These are phyloP conservation scores for Caryopteris hybrid DNA, from an alignment of 305 asterid genomes.

Conservation along the genomic window DNA sequence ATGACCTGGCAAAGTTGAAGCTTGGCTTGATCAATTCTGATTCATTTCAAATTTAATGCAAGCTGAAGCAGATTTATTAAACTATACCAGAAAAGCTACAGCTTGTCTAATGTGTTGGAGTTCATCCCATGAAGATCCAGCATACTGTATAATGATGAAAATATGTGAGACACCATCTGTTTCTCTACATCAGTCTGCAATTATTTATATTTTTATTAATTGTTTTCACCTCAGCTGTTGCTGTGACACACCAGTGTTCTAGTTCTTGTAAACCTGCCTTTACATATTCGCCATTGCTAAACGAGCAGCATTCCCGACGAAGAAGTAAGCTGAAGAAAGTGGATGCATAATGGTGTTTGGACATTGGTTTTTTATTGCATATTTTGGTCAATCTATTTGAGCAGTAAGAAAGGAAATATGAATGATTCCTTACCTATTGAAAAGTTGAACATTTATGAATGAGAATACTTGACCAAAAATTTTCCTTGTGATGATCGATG, in stretches of 20 bases:
- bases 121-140: constrained; percentile 90
- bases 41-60: constrained; percentile 13
- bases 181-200: neutral
- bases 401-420: constrained; percentile 14
- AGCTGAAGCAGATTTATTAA: constrained; percentile 9
- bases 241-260: constrained; percentile 75
- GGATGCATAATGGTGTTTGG: constrained; percentile 11
- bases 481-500: constrained; percentile 67
- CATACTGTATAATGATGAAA: constrained; percentile 40
- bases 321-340: constrained; percentile 65
- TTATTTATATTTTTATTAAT: neutral
- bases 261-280: constrained; percentile 94
- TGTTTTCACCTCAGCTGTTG: constrained; percentile 56
- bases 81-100: constrained; percentile 80
- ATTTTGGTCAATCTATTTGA: constrained; percentile 2
- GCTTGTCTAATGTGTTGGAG: constrained; percentile 96
- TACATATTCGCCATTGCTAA: constrained; percentile 92
- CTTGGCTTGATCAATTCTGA: constrained; percentile 14
- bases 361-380: constrained; percentile 9
- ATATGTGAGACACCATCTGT: constrained; percentile 12
- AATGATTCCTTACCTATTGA: constrained; percentile 63
- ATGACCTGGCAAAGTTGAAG: constrained; percentile 54
- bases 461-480: constrained; percentile 93
- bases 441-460: constrained; percentile 93
- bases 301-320: constrained; percentile 96